A percentile compares a stretch with the other conserved stretches of the same genome.
Evolutionary conservation across 768 basidiomycete species (phyloP).

Genomic region (Mycena filopes): DNA sequence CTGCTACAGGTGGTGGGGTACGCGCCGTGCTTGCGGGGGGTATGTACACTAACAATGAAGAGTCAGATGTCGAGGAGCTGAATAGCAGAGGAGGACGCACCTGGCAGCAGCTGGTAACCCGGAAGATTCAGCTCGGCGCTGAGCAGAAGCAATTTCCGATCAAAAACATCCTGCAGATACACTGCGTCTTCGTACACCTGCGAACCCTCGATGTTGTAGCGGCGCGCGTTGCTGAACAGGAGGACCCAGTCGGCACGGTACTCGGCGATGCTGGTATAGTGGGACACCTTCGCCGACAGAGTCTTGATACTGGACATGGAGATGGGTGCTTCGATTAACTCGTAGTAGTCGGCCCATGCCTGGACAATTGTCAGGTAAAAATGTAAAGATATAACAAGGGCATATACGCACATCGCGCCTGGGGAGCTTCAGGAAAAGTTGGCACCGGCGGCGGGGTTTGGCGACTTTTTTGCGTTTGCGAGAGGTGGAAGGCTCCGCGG

Average conservation of each 20-base stretch:
- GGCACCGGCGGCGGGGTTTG: background rate
- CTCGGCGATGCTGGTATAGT: constrained; percentile 1
- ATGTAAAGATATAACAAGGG: no score
- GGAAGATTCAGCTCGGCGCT: background rate
- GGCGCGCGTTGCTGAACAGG: constrained; percentile 19
- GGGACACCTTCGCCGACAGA: background rate
- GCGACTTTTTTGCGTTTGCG: constrained; percentile 1
- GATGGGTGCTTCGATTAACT: background rate
- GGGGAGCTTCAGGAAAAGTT: constrained; percentile 8
- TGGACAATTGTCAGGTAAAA: background rate
- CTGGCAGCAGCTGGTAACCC: background rate
- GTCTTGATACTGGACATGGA: constrained; percentile 2
- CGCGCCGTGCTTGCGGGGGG: background rate
- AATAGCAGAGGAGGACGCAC: background rate
- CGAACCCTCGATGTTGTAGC: constrained; percentile 12
- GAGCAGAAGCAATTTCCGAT: background rate
- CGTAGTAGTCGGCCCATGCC: constrained; percentile 5
- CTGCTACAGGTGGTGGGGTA: constrained; percentile 6
- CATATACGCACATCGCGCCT: background rate
- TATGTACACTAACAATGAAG: background rate
- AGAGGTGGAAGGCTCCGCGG: no score
- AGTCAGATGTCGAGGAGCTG: no score
- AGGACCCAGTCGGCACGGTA: constrained; percentile 15
- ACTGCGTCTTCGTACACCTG: constrained; percentile 16
- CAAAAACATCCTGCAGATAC: constrained; percentile 7